Base-by-base conservation (phyloP, 2,329 filamentous ascomycete species). In the Eurotiales sp. region DNA sequence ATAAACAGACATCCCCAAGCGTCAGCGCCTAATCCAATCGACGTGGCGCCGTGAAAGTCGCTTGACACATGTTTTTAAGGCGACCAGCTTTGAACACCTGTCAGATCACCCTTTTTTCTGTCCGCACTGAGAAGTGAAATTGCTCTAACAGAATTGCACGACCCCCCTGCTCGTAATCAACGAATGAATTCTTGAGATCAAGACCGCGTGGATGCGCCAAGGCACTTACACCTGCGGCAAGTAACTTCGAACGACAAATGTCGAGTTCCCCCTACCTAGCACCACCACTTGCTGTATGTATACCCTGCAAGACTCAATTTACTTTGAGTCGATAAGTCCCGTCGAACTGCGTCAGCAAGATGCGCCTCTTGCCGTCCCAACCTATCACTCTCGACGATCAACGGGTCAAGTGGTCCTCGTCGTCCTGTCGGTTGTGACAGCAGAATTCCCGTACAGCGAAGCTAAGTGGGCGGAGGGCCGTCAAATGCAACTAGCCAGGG, bases 401-500 rank as follows among this genome's bases (percentile, higher is more conserved):
- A 49, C 25, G 39, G 37, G 23, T 47, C 45, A 32, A 47, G 45
- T 21, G 45, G 17, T 17, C 45, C 30, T 15, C 14, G 23, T 12
- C n/a, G 21, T 17, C 30, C 43, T 22, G 32, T 41, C 8, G 25
- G 37, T 40, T 8, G 19, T 41, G 39, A 23, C 39, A 37, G 17
- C 10, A 29, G 34, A 30, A 36, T 30, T 15, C 30, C 29, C 43
- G 25, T 6, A 12, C 29, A 14, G 17, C 17, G 15, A 22, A 14
- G 36, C 25, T 30, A 37, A 40, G 36, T 41, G 36, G 46, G 21
- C 19, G 34, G 22, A 34, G 46, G 32, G n/a, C 32, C 32, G 46
- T 30, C 32, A 37, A 29, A 49, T 53, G 44, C 50, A 43, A 22
- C 46, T 49, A 42, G 19, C 45, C 14, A 41, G 51, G 51, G 32